These are phyloP conservation scores for Scheffersomyces cryptocercus DNA, from an alignment of 1,139 yeast genomes.

Conservation along the genomic window DNA sequence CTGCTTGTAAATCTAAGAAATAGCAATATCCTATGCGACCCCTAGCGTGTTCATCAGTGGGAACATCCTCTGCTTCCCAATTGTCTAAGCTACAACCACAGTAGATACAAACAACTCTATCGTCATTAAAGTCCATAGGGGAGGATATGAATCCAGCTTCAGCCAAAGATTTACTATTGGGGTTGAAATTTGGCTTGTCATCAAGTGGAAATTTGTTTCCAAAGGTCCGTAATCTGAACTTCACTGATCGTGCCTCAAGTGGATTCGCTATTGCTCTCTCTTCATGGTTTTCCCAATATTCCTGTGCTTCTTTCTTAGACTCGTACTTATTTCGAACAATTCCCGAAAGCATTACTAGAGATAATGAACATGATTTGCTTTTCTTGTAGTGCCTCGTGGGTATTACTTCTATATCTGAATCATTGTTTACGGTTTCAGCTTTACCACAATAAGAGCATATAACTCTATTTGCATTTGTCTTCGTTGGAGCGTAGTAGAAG, in stretches of 20 bases:
- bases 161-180: conserved; percentile 43
- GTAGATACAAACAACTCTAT: conserved; percentile 68
- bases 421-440: conserved; percentile 38
- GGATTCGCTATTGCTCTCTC: conserved; percentile 24
- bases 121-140: conserved; percentile 50
- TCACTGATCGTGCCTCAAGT: conserved; percentile 30
- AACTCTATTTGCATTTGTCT: conserved; percentile 44
- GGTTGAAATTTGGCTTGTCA: conserved; percentile 26
- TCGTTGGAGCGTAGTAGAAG: conserved; percentile 65
- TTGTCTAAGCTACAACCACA: conserved; percentile 69
- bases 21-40: conserved; percentile 51
- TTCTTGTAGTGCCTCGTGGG: conserved; percentile 47
- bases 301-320: conserved; percentile 4
- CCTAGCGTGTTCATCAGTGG: conserved; percentile 51
- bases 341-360: conserved; percentile 30
- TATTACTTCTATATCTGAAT: conserved; percentile 28
- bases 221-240: conserved; percentile 54
- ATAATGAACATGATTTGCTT: conserved; percentile 20
- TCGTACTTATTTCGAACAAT: conserved; percentile 9
- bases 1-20: conserved; percentile 25
- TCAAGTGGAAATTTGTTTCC: conserved; percentile 58
- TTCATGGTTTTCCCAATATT: conserved; percentile 13
- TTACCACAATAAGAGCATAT: conserved; percentile 64
- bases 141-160: conserved; percentile 57
- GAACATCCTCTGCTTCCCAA: conserved; percentile 73